These are phyloP conservation scores for Fagopyrum esculentum DNA, from an alignment of 148 eudicot species.

Conservation along the genomic window DNA sequence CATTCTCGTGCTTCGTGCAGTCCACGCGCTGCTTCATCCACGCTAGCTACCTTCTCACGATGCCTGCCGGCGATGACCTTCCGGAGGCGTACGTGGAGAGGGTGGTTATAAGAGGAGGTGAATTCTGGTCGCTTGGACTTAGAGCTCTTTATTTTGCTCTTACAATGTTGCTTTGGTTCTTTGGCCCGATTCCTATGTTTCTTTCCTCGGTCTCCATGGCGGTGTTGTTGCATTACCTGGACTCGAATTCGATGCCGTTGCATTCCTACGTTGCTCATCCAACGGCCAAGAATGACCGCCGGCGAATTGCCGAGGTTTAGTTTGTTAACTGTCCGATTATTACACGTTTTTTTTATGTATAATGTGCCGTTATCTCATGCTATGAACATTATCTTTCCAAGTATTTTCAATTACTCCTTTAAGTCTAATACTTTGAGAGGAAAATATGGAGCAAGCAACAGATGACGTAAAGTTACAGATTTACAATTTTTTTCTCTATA, in stretches of 20 bases:
- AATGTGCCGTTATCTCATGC: no score
- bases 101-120: constrained; percentile 57
- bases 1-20: constrained; percentile 69
- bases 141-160: constrained; percentile 68
- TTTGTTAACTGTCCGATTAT: no score
- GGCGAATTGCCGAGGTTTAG: background rate
- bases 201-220: constrained; percentile 44
- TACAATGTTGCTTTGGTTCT: constrained; percentile 63
- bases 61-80: constrained; percentile 31
- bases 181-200: constrained; percentile 82
- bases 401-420: no score
- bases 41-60: constrained; percentile 53
- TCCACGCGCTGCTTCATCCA: constrained; percentile 62
- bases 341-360: no score
- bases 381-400: no score
- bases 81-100: constrained; percentile 36
- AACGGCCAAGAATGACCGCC: background rate
- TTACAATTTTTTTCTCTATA: background rate
- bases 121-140: constrained; percentile 70
- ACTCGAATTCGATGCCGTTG: constrained; percentile 43
- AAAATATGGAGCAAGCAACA: background rate
- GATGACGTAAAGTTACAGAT: background rate
- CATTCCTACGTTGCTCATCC: constrained; percentile 14
- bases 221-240: constrained; percentile 40
- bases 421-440: background rate